Evolutionary conservation across 2,329 filamentous ascomycete species (phyloP).

Genomic region (Orbilia blumenaviensis): DNA sequence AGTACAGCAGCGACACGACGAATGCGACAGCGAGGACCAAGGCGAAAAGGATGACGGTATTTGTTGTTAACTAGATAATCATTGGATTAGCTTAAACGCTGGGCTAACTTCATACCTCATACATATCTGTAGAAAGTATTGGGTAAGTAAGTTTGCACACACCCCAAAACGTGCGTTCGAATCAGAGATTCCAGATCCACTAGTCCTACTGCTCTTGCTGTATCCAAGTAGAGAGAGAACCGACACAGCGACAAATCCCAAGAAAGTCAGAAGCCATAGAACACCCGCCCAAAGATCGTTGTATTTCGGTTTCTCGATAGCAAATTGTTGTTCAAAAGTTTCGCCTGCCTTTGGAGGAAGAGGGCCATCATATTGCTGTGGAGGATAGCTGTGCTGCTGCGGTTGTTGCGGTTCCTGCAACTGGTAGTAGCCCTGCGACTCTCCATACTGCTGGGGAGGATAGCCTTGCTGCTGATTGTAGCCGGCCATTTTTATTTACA

Average conservation of each 20-base stretch:
- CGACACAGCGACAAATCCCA: constrained; percentile 79
- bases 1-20: constrained; percentile 78
- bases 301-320: constrained; percentile 82
- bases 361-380: constrained; percentile 59
- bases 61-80: constrained; percentile 66
- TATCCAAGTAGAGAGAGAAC: constrained; percentile 80
- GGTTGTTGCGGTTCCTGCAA: constrained; percentile 53
- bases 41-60: constrained; percentile 84
- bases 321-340: constrained; percentile 81
- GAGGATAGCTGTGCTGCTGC: constrained; percentile 13
- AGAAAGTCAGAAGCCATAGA: constrained; percentile 75
- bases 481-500: constrained; percentile 59
- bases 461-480: constrained; percentile 59
- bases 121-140: not conserved
- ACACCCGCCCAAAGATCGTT: constrained; percentile 91
- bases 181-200: constrained; percentile 36
- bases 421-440: constrained; percentile 60
- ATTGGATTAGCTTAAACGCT: not conserved
- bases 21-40: constrained; percentile 79
- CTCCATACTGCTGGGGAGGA: constrained; percentile 30
- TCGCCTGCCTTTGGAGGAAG: constrained; percentile 55
- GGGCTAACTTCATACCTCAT: no score
- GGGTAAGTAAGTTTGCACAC: no score
- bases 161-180: constrained; percentile 45
- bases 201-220: constrained; percentile 60